Evolutionary conservation across 352 stramenopile species (phyloP), one percentile per base, ranked within the genome.

Genomic region (Pythium oligandrum): DNA sequence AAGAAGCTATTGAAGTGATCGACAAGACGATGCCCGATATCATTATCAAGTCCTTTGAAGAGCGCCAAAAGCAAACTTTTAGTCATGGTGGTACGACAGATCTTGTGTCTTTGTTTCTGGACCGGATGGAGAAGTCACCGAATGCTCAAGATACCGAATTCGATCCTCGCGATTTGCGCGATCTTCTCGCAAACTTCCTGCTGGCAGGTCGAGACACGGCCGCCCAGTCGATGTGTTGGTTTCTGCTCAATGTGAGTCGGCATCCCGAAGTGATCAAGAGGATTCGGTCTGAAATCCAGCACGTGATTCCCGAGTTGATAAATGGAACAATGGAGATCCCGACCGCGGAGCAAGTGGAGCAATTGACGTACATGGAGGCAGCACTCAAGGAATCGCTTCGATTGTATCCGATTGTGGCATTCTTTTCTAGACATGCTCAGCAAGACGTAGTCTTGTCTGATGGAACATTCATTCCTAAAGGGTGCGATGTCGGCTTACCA

Each of bases 161-260:
- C 30, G 63, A 82, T 30, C 68, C 71, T 4, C 62, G 40, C 0
- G 83, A 74, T 38, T 44, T 94, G 0, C 78, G 78, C 10, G 75
- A 93, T 53, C 78, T 96, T 38, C 68, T 90, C 31, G 61, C 93
- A 5, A 90, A 78, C 53, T 88, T 93, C 44, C 60, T 96, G 34
- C 83, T 93, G n/a, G 86, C 80, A 26, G 82, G 86, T 0, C 67
- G 81, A 2, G 82, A 95, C 55, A 91, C 80, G 0, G 88, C 83
- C 1, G 80, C 82, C 17, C 76, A 84, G 60, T 73, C 80, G 5
- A 54, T 94, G 35, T 75, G 66, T 34, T 96, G 84, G 80, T 78
- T 88, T 38, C 75, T 95, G 33, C 76, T 82, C 43, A 71, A 73
- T 8, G 55, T 96, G 2, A 73, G 52, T 31, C 60, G 63, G 4